Evolutionary conservation across 139 green algal genomes (phyloP), one percentile per base, ranked within the genome.

Genomic region (Dunaliella primolecta): DNA sequence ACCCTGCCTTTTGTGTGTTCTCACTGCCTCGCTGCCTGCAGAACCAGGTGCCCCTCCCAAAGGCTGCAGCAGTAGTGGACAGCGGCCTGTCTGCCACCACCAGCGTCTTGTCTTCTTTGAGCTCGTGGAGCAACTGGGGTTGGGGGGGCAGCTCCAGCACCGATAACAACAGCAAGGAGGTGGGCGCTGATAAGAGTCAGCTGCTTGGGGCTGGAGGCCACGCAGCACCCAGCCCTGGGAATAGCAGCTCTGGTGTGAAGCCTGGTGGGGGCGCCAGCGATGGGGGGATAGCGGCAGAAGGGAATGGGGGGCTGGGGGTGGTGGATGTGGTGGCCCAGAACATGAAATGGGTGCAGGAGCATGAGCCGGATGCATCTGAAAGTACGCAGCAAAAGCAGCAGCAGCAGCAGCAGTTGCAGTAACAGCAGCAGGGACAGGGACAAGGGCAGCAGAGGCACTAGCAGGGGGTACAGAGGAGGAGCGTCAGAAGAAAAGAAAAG

Each of bases 31-130:
- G n/a, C n/a, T n/a, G n/a, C n/a, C n/a, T 35, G 25, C 31, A 87
- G 57, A 86, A 81, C 1, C 83, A 90, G 76, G 85, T 89, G 37
- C 89, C 89, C 23, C 36, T 92, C 72, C 75, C 89, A 1, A 81
- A 27, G 23, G 89, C 89, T 21, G 89, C 89, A 55, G 89, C 89
- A 29, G 89, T 85, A 1, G 89, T 92, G 27, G 89, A 92, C 70
- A 46, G 71, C 7, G 36, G 75, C 29, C 33, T 88, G 57, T 84
- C 64, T 37, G 81, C 37, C 36, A 46, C 88, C 21, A 33, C 46
- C 77, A 85, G 70, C 55, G 25, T 89, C 33, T 80, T 89, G 1
- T 88, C n/a, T 55, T 81, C 75, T 3, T 78, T 89, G 32, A 81
- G 76, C 29, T 76, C 32, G 30, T 90, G 86, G 86, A 87, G 83